Base-by-base conservation (phyloP, 129 eudicot species). In the carrot (Daucus carota) region DNA sequence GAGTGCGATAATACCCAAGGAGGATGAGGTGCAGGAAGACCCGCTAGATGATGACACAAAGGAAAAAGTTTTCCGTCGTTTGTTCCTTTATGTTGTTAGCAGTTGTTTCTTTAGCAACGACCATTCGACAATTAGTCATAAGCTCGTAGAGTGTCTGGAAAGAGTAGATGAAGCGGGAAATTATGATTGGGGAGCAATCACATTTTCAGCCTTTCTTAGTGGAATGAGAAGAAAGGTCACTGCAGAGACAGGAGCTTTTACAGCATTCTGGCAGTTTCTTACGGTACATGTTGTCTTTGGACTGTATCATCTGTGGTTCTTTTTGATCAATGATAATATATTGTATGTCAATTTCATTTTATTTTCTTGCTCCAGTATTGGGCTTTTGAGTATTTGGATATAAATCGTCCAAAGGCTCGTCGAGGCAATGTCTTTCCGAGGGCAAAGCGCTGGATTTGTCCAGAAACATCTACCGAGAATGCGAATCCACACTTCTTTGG, bases 141-240 rank as follows among this genome's bases (percentile, higher is more conserved):
- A 31, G 65, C 76, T 73, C 20, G 76, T 73, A 14, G 16, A 73
- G 52, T 46, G 52, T 31, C 65, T 73, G 65, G 65, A 73, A 52
- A 57, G 52, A 29, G 47, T 73, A 1, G 76, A 73, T 47, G 76
- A 73, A 33, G 76, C 47, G 17, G 65, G 76, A 46, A 45, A 26
- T 17, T 73, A 73, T 73, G 65, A 73, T 73, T 73, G 76, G 76
- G 76, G 76, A 22, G 42, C 29, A 5, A 63, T 76, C 42, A 76
- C 79, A 26, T 76, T n/a, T 76, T 57, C 79, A 15, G 79, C 79
- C 12, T 76, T 76, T n/a, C 73, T 76, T 42, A 41, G 73, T 43
- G 79, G 79, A 38, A 76, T 76, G 79, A 76, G 79, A 45, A 76
- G 79, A 63, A 76, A 63, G 73, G 79, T 76, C 40, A 76, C 79